Percentiles rank a stretch among this genome's conserved stretches.
phyloP scores from a whole-genome alignment of 805 yeast species.

The Priceomyces fermenticarens region DNA sequence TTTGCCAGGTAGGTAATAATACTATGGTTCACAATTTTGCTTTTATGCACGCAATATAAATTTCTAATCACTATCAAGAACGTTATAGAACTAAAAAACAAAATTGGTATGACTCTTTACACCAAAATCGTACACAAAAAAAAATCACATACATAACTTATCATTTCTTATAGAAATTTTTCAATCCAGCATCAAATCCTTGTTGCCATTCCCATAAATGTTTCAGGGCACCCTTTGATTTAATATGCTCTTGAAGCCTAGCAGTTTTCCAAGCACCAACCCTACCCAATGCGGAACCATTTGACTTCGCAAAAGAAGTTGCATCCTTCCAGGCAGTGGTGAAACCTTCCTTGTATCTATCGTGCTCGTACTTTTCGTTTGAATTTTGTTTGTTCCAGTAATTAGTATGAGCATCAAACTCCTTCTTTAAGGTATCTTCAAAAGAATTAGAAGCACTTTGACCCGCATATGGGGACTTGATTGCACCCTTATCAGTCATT shows the following conservation, averaged over 20 bases:
- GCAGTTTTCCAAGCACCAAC: constrained; percentile 62
- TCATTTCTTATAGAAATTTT: constrained; percentile 28
- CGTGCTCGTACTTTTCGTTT: constrained; percentile 69
- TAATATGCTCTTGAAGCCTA: constrained; percentile 60
- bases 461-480: constrained; percentile 19
- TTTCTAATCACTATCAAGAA: too few relatives aligned
- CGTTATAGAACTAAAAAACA: too few relatives aligned
- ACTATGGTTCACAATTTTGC: too few relatives aligned
- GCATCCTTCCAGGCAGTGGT: constrained; percentile 73
- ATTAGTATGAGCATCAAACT: constrained; percentile 45
- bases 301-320: constrained; percentile 60
- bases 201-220: constrained; percentile 88
- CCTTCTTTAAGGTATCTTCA: constrained; percentile 35
- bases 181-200: constrained; percentile 68
- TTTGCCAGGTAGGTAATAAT: too few relatives aligned
- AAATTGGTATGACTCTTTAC: too few relatives aligned
- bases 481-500: constrained; percentile 63
- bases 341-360: constrained; percentile 79
- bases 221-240: constrained; percentile 51
- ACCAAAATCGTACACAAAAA: too few relatives aligned
- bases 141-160: not conserved
- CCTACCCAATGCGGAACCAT: constrained; percentile 75
- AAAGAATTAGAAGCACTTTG: constrained; percentile 29
- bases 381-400: constrained; percentile 68
- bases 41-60: too few relatives aligned